Evolutionary conservation across 2,329 filamentous ascomycete genomes (phyloP).

Genomic region (Scortechinia acanthostroma): DNA sequence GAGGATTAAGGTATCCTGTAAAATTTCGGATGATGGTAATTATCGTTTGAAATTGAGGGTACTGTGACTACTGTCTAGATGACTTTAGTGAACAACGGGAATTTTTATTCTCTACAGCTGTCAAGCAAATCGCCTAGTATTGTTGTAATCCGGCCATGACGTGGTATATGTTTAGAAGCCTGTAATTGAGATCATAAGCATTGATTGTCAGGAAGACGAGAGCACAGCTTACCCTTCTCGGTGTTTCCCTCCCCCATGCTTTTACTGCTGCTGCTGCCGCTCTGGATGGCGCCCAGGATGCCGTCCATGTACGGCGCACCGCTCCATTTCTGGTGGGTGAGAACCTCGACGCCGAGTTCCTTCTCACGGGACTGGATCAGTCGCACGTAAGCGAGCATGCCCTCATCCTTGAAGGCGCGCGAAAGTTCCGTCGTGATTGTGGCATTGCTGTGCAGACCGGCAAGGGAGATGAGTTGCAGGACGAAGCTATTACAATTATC

Average conservation of each 20-base stretch:
- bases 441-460: constrained; percentile 61
- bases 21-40: too few species aligned
- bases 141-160: too few species aligned
- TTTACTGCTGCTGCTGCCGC: constrained; percentile 79
- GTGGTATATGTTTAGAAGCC: too few species aligned
- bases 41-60: too few species aligned
- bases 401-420: constrained; percentile 76
- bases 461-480: constrained; percentile 60
- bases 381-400: constrained; percentile 97
- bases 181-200: too few species aligned
- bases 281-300: constrained; percentile 83
- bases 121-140: too few species aligned
- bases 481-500: constrained; percentile 46
- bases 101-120: too few species aligned
- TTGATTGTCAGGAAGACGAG: background rate
- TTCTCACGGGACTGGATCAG: constrained; percentile 84
- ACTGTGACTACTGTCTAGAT: too few species aligned
- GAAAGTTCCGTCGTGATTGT: constrained; percentile 70
- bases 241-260: constrained; percentile 96
- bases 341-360: constrained; percentile 82
- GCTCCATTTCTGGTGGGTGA: constrained; percentile 87
- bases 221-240: constrained; percentile 35
- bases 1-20: too few species aligned
- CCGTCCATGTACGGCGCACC: constrained; percentile 72
- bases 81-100: too few species aligned